These are phyloP conservation scores for Panellus pusillus DNA, from an alignment of 768 basidiomycete genomes.

Conservation along the genomic window DNA sequence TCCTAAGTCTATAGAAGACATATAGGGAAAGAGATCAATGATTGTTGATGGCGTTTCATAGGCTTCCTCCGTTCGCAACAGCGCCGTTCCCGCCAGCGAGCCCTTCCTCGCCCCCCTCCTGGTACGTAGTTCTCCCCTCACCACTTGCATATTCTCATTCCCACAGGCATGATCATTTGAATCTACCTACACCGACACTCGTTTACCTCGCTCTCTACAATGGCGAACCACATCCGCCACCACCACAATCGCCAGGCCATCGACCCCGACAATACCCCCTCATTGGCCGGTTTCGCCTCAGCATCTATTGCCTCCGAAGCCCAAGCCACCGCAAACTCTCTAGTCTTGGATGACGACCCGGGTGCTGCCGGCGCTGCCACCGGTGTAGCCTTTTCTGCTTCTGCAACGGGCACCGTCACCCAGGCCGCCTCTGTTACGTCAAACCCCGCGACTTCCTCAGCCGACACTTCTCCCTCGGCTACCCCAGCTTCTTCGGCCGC, in stretches of 20 bases:
- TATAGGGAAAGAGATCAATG: too few relatives aligned
- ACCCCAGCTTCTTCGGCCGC: conserved; percentile 18
- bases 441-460: conserved; percentile 4
- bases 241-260: conserved; percentile 7
- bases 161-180: conserved; percentile 15
- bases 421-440: conserved; percentile 2
- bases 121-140: neutral
- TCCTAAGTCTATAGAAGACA: too few relatives aligned
- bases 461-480: conserved; percentile 7
- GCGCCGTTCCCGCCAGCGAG: too few relatives aligned
- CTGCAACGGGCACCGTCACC: conserved; percentile 11
- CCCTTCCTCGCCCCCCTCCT: neutral
- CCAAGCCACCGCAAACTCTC: neutral
- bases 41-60: too few relatives aligned
- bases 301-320: conserved; percentile 8
- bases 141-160: neutral
- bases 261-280: conserved; percentile 13
- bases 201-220: conserved; percentile 19
- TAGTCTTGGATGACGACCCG: conserved; percentile 24
- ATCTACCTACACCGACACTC: conserved; percentile 8
- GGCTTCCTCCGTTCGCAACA: too few relatives aligned
- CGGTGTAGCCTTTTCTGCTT: conserved; percentile 16
- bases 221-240: conserved; percentile 9
- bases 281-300: conserved; percentile 19
- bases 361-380: conserved; percentile 18